These are phyloP conservation scores for Ilex paraguariensis DNA, from an alignment of 305 asterid genomes.

Conservation along the genomic window DNA sequence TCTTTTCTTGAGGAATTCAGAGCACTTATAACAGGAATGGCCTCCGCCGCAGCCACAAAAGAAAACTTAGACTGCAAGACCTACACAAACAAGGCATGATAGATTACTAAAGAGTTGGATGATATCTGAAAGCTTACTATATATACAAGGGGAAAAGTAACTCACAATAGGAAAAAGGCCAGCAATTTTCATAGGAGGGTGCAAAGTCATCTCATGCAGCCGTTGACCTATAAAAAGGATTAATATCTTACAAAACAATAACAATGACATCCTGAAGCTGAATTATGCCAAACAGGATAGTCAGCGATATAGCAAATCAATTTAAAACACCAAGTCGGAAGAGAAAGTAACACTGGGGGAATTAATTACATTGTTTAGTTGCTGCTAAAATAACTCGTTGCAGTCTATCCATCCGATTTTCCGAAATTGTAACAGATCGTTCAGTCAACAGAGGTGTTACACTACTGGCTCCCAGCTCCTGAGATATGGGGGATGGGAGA, in stretches of 20 bases:
- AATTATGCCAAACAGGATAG: too few species aligned
- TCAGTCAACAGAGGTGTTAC: slow-evolving; percentile 79
- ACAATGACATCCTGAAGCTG: too few species aligned
- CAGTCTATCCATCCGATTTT: slow-evolving; percentile 73
- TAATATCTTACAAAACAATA: slow-evolving; percentile 5
- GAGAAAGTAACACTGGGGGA: slow-evolving; percentile 2
- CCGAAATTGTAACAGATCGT: slow-evolving; percentile 65
- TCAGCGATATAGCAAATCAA: too few species aligned
- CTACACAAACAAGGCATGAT: slow-evolving; percentile 19
- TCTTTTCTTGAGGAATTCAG: slow-evolving; percentile 39
- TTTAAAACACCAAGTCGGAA: background rate
- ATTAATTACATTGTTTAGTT: slow-evolving; percentile 64
- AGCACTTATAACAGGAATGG: slow-evolving; percentile 57
- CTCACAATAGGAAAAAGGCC: slow-evolving; percentile 64
- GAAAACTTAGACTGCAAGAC: slow-evolving; percentile 59
- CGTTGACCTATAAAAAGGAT: slow-evolving; percentile 63
- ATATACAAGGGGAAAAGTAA: slow-evolving; percentile 9
- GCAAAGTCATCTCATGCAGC: slow-evolving; percentile 76
- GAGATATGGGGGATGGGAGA: slow-evolving; percentile 14
- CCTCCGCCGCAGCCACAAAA: slow-evolving; percentile 82
- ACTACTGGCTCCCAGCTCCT: slow-evolving; percentile 94
- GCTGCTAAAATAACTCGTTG: slow-evolving; percentile 81
- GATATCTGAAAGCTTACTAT: background rate
- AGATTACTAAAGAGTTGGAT: background rate
- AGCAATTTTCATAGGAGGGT: slow-evolving; percentile 50